Base-by-base conservation (phyloP, 1,284 basidiomycete species). In the Ceratorhiza oryzae-sativae region DNA sequence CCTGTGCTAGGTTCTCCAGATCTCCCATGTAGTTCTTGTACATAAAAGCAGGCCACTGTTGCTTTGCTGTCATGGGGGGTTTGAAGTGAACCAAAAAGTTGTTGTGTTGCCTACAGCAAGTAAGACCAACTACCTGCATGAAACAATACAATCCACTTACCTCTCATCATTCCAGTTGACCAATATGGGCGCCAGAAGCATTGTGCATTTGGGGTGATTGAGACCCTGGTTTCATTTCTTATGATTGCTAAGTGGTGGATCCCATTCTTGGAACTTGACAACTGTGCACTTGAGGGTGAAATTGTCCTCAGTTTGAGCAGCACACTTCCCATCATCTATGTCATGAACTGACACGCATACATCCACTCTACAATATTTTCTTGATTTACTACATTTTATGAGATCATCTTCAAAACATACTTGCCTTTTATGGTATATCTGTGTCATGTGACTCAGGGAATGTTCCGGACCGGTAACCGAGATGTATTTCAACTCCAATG, bases 41-140 rank as follows among this genome's bases (percentile, higher is more conserved):
- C 27, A 63, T 15, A 32, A 63, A 63, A 1, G 46, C 61, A 18
- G 61, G 61, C 45, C 61, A 62, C 10, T 36, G 27, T 18, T 48
- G 25, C 6, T 12, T 6, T 3, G 61, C 61, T 10, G 61, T 63
- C 61, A 63, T 63, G 9, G 46, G 45, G 20, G 61, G 61, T 1
- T 34, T 15, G 1, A 48, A 32, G 25, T 18, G 3, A 36, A 23
- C 32, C n/a, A 18, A 25, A 23, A 63, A 63, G 4, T 27, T 8
- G 10, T 51, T 36, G 12, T 20, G 41, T 25, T 49, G 20, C n/a
- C 32, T 18, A 2, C 10, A 34, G 23, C 12, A n/a, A n/a, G 23
- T 20, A 39, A 41, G 9, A 42, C 30, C 36, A 15, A 20, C 15
- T 12, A 9, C 4, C 20, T 9, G 46, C 61, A 18, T 27, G 10